Conservation (phyloP, 2,329 filamentous ascomycete species). For the Colletotrichum lentis region DNA sequence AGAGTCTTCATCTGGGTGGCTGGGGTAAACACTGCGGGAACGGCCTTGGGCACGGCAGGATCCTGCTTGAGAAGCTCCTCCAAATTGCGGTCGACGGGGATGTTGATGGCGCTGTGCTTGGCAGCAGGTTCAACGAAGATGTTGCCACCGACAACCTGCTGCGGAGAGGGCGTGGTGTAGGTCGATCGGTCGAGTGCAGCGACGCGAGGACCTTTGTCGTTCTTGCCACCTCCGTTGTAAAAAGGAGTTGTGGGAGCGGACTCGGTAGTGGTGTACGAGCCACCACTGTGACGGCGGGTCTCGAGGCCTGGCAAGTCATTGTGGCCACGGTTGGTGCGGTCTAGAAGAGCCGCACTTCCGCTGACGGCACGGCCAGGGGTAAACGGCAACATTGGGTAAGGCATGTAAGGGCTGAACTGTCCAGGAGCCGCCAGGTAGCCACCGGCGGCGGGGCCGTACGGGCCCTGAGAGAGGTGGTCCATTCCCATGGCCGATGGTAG, state of each 20-base stretch:
- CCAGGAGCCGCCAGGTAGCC: constrained; percentile 49
- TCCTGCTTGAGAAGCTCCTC: constrained; percentile 75
- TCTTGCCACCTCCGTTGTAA: constrained; percentile 65
- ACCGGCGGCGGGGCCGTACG: constrained; percentile 49
- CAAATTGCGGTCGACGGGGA: constrained; percentile 59
- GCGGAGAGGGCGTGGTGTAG: constrained; percentile 73
- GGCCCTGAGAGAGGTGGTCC: constrained; percentile 42
- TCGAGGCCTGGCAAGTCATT: constrained; percentile 69
- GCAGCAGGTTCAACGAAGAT: constrained; percentile 51
- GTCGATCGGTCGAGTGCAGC: constrained; percentile 68
- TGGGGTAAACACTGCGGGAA: constrained; percentile 87
- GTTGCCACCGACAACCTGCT: constrained; percentile 59
- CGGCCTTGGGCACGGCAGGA: constrained; percentile 85
- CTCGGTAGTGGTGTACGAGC: constrained; percentile 73
- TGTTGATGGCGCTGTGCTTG: constrained; percentile 51
- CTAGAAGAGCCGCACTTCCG: constrained; percentile 48
- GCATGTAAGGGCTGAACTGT: constrained; percentile 45
- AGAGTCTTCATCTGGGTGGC: constrained; percentile 87
- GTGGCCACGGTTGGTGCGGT: constrained; percentile 57
- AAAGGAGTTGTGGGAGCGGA: constrained; percentile 72
- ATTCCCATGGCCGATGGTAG: constrained; percentile 47
- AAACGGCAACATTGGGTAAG: constrained; percentile 57
- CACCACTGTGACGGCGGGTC: constrained; percentile 61
- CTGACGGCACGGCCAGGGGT: constrained; percentile 58
- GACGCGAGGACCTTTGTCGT: constrained; percentile 67